phyloP scores from a whole-genome alignment of 202 grass and related monocot genomes.

The Dendrocalamus latiflorus region DNA sequence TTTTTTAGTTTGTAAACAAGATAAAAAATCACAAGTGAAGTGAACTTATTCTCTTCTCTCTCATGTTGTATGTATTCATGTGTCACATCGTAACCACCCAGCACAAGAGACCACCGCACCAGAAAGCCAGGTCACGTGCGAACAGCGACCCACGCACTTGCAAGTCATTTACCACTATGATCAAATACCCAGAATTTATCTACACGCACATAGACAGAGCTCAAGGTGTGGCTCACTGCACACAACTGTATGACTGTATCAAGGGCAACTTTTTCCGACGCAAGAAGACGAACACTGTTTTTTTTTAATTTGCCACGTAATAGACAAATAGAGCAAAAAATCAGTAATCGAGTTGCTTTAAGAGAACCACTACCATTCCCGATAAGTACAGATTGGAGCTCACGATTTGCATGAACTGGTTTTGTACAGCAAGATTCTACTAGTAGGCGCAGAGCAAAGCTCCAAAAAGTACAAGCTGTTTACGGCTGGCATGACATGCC shows the following conservation, averaged over 20 bases:
- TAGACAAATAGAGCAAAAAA: not conserved
- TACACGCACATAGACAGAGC: not conserved
- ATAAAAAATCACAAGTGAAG: no score
- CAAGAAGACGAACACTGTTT: not conserved
- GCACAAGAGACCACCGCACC: no score
- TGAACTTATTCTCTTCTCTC: no score
- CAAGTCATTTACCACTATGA: not conserved
- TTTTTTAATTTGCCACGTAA: not conserved
- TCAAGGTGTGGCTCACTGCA: not conserved
- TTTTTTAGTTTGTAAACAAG: no score
- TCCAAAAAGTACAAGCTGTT: conserved; percentile 39
- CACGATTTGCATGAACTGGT: not conserved
- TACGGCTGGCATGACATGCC: conserved; percentile 34
- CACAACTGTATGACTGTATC: not conserved
- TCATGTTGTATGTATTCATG: no score
- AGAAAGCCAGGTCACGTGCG: no score
- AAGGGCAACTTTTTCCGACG: not conserved
- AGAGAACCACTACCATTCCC: not conserved
- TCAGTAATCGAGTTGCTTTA: not conserved
- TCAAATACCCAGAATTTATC: not conserved
- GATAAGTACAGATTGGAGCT: not conserved
- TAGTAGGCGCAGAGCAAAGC: conserved; percentile 17
- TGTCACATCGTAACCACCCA: no score
- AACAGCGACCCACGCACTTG: no score
- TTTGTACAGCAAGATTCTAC: not conserved